Base-by-base conservation (phyloP, 2,329 filamentous ascomycete genomes). In the Paraphoma sp. region DNA sequence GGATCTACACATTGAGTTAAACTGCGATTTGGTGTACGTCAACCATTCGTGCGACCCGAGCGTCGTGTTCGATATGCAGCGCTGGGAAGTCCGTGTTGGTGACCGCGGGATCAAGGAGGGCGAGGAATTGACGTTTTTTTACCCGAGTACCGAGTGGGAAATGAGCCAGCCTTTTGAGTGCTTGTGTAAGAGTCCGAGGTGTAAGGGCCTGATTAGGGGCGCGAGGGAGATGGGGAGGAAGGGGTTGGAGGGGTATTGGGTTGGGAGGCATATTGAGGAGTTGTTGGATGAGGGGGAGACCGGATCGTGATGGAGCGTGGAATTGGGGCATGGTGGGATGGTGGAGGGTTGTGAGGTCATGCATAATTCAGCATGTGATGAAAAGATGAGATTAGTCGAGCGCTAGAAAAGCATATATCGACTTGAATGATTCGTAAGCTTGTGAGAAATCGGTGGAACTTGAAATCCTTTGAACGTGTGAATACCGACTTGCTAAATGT, bases 131-230 rank as follows among this genome's bases (percentile, higher is more conserved):
- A 77, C 77, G 71, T 92, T 91, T 79, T 92, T 91, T 77, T 92
- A 92, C 67, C 88, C 89, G 4, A 90, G 87, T 51, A 91, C 88
- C 1, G 89, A 92, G 76, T 92, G 88, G 88, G 69, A 81, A 68
- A 91, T 92, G 89, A 86, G 86, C 31, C 89, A 91, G 79, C 83
- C 87, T 4, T 92, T 92, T 70, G 77, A 84, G 57, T 92, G 89
- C 72, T 79, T 84, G 56, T 92, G 89, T 71, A 81, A 82, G 59
- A 81, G 80, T 16, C 63, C 79, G 0, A 77, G 78, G 17, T 92
- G 89, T 76, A 81, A 82, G 50, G 87, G 88, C 14, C 80, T 75
- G 60, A 89, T 92, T 60, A 74, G 78, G 43, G 89, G 89, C 14
- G 89, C 89, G 11, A 82, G 80, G 65, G 81, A 86, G 67, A 88